Evolutionary conservation across 768 basidiomycete species (phyloP).

Genomic region (Russula brevipes): DNA sequence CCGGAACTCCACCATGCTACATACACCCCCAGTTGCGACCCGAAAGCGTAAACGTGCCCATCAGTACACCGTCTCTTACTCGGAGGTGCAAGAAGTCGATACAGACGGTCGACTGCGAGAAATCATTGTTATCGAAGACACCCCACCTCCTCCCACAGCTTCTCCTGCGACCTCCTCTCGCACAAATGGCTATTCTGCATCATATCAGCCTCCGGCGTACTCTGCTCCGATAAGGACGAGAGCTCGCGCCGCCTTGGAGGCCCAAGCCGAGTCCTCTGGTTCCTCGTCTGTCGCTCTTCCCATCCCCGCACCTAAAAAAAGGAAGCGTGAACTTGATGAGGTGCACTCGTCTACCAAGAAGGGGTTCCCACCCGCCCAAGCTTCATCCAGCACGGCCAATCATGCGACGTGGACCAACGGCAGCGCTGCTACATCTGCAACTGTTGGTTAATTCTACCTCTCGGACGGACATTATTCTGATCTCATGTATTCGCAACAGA

Average conservation of each 20-base stretch:
- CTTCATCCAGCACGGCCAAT: conserved; percentile 44
- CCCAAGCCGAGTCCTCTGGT: conserved; percentile 65
- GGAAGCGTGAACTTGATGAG: conserved; percentile 72
- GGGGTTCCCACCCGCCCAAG: conserved; percentile 46
- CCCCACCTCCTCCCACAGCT: conserved; percentile 76
- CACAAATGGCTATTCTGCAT: conserved; percentile 66
- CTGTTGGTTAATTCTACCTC: conserved; percentile 45
- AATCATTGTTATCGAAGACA: conserved; percentile 91
- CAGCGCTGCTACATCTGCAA: conserved; percentile 58
- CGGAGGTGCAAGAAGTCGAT: conserved; percentile 85
- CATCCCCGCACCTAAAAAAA: conserved; percentile 74
- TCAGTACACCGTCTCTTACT: conserved; percentile 79
- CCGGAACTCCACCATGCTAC: conserved; percentile 47
- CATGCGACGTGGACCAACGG: conserved; percentile 65
- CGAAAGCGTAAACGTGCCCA: conserved; percentile 82
- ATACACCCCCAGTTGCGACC: conserved; percentile 64
- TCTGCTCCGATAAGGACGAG: conserved; percentile 77
- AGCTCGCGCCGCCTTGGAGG: conserved; percentile 82
- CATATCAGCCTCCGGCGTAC: conserved; percentile 73
- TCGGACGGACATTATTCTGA: conserved; percentile 30
- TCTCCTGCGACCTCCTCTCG: conserved; percentile 65
- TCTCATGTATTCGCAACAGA: conserved; percentile 37
- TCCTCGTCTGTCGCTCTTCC: conserved; percentile 58
- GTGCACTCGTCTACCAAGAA: conserved; percentile 69
- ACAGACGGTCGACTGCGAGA: conserved; percentile 69